Conservation (phyloP, 2,329 filamentous ascomycete species). For the Ceratocystis destructans region DNA sequence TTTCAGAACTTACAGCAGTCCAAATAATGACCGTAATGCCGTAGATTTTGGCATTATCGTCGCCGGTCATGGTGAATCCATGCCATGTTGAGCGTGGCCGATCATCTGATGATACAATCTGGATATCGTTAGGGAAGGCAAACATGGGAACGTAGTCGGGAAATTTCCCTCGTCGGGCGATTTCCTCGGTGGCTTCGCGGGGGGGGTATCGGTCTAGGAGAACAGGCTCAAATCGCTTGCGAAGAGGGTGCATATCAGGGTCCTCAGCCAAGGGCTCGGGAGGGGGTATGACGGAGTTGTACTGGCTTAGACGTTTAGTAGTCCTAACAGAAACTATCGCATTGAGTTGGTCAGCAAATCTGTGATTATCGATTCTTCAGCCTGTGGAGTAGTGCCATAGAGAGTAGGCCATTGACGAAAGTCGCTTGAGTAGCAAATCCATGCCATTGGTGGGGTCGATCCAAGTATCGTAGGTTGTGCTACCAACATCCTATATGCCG, state of each 20-base stretch:
- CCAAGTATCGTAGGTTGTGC: background rate
- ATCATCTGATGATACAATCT: conserved; percentile 89
- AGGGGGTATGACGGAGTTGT: conserved; percentile 92
- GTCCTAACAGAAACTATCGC: conserved; percentile 51
- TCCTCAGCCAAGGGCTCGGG: conserved; percentile 82
- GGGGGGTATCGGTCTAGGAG: conserved; percentile 87
- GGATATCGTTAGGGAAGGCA: conserved; percentile 95
- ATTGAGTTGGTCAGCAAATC: conserved; percentile 18
- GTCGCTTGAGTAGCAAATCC: too few species aligned
- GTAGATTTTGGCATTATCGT: conserved; percentile 82
- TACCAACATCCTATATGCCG: background rate
- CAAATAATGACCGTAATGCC: conserved; percentile 85
- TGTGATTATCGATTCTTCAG: conserved; percentile 9
- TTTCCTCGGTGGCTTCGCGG: conserved; percentile 65
- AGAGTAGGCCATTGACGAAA: background rate
- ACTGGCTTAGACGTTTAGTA: conserved; percentile 81
- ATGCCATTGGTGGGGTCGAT: too few species aligned
- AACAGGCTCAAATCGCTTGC: conserved; percentile 90
- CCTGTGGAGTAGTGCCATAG: background rate
- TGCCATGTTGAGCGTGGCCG: conserved; percentile 95
- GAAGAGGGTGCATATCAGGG: conserved; percentile 89
- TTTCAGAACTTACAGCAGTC: conserved; percentile 69
- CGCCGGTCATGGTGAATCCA: conserved; percentile 93
- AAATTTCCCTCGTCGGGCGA: conserved; percentile 68
- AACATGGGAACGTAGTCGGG: conserved; percentile 99